Conservation (phyloP, 2,329 filamentous ascomycete genomes). For the Fusarium abutilonis region DNA sequence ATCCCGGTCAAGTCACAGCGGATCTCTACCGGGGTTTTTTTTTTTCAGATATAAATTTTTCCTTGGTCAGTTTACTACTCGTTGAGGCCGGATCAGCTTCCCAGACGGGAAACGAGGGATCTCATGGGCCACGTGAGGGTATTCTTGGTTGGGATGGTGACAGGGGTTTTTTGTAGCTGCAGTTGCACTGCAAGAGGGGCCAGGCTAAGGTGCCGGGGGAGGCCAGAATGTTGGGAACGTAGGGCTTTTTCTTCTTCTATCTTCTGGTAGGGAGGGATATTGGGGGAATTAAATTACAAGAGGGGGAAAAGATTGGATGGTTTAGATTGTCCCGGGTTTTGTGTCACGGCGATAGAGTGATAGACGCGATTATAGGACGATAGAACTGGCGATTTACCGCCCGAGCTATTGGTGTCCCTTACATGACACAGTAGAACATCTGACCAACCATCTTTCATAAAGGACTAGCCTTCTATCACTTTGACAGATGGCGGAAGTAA, state of each 20-base stretch:
- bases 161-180: constrained; percentile 16
- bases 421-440: not conserved
- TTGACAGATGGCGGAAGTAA: constrained; percentile 1
- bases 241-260: constrained; percentile 2
- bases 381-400: constrained; percentile 18
- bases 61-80: constrained; percentile 18
- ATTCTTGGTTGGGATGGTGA: constrained; percentile 7
- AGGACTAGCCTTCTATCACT: not conserved
- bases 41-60: constrained; percentile 4
- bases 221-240: constrained; percentile 28
- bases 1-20: constrained; percentile 10
- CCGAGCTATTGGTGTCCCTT: constrained; percentile 2
- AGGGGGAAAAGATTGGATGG: not conserved
- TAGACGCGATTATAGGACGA: constrained; percentile 19
- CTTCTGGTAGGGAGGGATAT: not conserved
- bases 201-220: not conserved
- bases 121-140: constrained; percentile 36
- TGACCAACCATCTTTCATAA: constrained; percentile 32
- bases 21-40: not conserved
- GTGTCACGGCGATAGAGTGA: constrained; percentile 20
- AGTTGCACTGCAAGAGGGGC: constrained; percentile 20
- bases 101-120: constrained; percentile 37
- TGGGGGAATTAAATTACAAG: not conserved
- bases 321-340: not conserved
- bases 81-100: constrained; percentile 40